Evolutionary conservation across 2,329 filamentous ascomycete genomes (phyloP), one percentile per base, ranked within the genome.

Genomic region (Elsinoe ampelina): DNA sequence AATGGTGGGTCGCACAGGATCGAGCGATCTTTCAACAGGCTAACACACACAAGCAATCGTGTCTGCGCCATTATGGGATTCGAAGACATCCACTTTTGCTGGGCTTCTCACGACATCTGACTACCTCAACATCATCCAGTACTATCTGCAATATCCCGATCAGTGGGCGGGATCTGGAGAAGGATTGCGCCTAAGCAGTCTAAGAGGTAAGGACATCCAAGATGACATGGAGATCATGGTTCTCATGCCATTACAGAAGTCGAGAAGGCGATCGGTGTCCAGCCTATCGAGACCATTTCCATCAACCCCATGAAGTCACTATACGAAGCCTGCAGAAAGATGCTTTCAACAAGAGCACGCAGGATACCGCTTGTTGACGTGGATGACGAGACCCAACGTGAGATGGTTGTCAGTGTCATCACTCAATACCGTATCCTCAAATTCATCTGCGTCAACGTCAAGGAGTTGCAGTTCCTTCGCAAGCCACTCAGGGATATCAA

Each of bases 341-440:
- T 98, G 91, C 82, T 98, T 50, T 85, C 89, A 68, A 96, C 92
- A 5, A 86, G 92, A 63, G 92, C 93, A 35, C 86, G 93, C 59
- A 84, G 93, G 64, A 98, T 98, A 62, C 93, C 93, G 0, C 80
- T 98, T 5, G 86, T 98, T 58, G 93, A 96, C 64, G 81, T 88
- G 61, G 93, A 98, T 67, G 91, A 95, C 67, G 93, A 98, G 72
- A 98, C 93, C 1, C 84, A 87, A 57, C 82, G 90, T 61, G 85
- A 93, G 67, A 93, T 92, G 74, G 90, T 98, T 15, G 88, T 98
- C 60, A 96, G 90, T 65, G 93, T 98, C 60, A 87, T 98, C 58
- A 98, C 93, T 0, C 93, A 98, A 71, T 98, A 98, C 72, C 87
- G 95, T 58, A 97, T 98, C 64, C 81, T 98, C 62, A 98, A 98